phyloP scores from a whole-genome alignment of 495 filamentous ascomycete species.

The Penicillium canariense region DNA sequence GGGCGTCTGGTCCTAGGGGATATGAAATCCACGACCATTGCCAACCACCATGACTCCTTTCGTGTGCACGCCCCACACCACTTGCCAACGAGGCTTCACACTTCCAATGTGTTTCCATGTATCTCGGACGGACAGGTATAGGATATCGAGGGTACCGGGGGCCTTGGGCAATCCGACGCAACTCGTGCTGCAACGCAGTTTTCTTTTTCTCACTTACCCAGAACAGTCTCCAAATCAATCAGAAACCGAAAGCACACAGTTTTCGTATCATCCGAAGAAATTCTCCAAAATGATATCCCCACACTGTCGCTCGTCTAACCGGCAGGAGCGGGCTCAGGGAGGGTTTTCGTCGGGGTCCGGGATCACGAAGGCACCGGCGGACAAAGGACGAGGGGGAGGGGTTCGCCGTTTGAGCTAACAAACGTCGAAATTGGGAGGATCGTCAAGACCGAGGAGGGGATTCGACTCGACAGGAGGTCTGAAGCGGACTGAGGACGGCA shows the following conservation, averaged over 20 bases:
- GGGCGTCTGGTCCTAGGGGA: not conserved
- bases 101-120: not conserved
- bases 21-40: not conserved
- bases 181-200: slow-evolving; percentile 8
- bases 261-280: slow-evolving; percentile 26
- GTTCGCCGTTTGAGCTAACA: slow-evolving; percentile 50
- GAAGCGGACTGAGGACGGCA: slow-evolving; percentile 25
- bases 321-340: slow-evolving; percentile 46
- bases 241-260: slow-evolving; percentile 18
- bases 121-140: not conserved
- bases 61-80: not conserved
- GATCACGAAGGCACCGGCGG: slow-evolving; percentile 38
- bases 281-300: slow-evolving; percentile 29
- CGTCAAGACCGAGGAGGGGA: slow-evolving; percentile 44
- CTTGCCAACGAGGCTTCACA: not conserved
- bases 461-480: slow-evolving; percentile 48
- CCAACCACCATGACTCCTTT: not conserved
- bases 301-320: slow-evolving; percentile 47
- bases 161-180: slow-evolving; percentile 11
- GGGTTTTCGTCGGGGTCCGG: slow-evolving; percentile 35
- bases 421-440: slow-evolving; percentile 39
- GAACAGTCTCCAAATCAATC: slow-evolving; percentile 32
- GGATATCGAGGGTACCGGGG: slow-evolving; percentile 1
- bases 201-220: slow-evolving; percentile 32
- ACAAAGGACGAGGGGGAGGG: slow-evolving; percentile 23